Evolutionary conservation across 768 basidiomycete species (phyloP).

Genomic region (Cystofilobasidium macerans): DNA sequence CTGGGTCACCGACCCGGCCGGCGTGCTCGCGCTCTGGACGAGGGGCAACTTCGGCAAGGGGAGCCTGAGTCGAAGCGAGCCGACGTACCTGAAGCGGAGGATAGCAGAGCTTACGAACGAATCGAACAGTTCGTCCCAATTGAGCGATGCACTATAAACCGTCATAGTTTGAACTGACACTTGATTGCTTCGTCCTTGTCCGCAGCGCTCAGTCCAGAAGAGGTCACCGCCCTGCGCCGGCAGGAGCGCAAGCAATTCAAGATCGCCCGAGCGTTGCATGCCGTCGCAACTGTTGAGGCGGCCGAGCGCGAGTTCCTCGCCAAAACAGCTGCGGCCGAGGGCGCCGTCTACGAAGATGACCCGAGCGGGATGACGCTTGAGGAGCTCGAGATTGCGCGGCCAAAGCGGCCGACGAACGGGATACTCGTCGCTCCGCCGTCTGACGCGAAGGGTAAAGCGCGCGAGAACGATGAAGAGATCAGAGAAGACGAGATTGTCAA

Average conservation of each 20-base stretch:
- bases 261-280: slow-evolving; percentile 74
- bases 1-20: slow-evolving; percentile 59
- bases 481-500: slow-evolving; percentile 44
- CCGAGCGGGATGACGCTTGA: not conserved
- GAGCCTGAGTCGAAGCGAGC: slow-evolving; percentile 84
- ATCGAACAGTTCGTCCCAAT: slow-evolving; percentile 49
- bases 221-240: slow-evolving; percentile 75
- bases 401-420: slow-evolving; percentile 18
- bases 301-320: slow-evolving; percentile 38
- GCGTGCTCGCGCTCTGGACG: slow-evolving; percentile 66
- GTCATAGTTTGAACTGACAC: not conserved
- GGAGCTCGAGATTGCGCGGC: not conserved
- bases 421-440: not conserved
- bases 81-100: slow-evolving; percentile 53
- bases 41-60: slow-evolving; percentile 97
- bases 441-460: slow-evolving; percentile 7
- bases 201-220: slow-evolving; percentile 72
- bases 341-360: not conserved
- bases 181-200: not conserved
- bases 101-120: slow-evolving; percentile 53
- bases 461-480: slow-evolving; percentile 42
- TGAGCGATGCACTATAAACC: too few relatives aligned
- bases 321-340: not conserved
- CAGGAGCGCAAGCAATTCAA: slow-evolving; percentile 87
- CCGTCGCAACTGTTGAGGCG: slow-evolving; percentile 47